Percentiles rank a stretch among this genome's conserved stretches.
Evolutionary conservation across 345 rosid species (phyloP).

Genomic region (Balakata baccata): DNA sequence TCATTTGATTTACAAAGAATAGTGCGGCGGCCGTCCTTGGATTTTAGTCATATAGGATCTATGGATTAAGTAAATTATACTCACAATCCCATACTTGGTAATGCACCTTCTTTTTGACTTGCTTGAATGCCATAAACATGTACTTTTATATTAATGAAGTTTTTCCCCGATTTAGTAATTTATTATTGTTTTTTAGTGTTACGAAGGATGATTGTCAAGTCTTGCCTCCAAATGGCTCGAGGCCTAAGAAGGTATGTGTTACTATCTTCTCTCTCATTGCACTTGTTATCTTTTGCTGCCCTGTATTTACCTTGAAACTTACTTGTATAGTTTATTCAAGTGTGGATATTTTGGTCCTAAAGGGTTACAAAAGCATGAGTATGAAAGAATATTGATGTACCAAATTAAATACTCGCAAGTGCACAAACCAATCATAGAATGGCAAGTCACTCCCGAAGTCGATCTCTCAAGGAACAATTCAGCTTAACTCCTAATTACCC

Average conservation of each 20-base stretch:
- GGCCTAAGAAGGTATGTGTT: constrained; percentile 44
- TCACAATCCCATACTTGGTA: no score
- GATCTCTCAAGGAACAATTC: no score
- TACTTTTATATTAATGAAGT: neutral
- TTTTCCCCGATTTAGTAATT: neutral
- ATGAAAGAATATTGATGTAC: no score
- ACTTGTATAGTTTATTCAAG: neutral
- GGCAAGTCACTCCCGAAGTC: no score
- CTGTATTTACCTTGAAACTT: neutral
- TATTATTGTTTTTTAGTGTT: constrained; percentile 8
- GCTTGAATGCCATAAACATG: neutral
- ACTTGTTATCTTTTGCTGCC: neutral
- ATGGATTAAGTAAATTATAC: neutral
- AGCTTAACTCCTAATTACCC: no score
- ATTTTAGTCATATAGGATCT: neutral
- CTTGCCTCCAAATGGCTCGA: constrained; percentile 28
- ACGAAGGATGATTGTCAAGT: constrained; percentile 42
- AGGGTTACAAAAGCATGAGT: neutral
- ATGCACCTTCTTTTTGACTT: neutral
- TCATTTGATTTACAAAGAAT: neutral
- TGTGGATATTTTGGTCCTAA: neutral
- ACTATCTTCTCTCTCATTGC: constrained; percentile 1
- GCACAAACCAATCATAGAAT: no score
- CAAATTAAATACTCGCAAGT: no score
- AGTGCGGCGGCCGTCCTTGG: neutral